These are phyloP conservation scores for Coemansia sp. DNA, from an alignment of 192 early-diverging fungal species.

Conservation along the genomic window DNA sequence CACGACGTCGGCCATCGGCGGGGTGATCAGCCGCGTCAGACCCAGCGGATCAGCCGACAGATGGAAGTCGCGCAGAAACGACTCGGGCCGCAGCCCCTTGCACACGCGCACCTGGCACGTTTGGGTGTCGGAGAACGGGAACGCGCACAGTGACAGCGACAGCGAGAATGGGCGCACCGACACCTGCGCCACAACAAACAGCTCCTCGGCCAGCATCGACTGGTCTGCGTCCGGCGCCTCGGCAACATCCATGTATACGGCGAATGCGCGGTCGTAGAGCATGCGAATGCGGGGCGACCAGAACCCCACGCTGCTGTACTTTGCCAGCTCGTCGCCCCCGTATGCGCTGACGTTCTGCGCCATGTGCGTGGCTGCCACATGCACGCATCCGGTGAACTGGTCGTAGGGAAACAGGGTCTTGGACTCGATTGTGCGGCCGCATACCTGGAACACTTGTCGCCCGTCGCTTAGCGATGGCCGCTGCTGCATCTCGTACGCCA, in stretches of 20 bases:
- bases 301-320: constrained; percentile 27
- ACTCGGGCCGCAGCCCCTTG: constrained; percentile 24
- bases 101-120: constrained; percentile 42
- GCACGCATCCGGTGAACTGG: constrained; percentile 25
- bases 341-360: constrained; percentile 24
- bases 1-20: constrained; percentile 30
- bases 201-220: constrained; percentile 32
- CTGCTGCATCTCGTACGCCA: constrained; percentile 39
- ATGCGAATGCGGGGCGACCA: constrained; percentile 41
- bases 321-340: constrained; percentile 25
- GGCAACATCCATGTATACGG: constrained; percentile 7
- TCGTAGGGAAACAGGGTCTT: constrained; percentile 20
- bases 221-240: constrained; percentile 11
- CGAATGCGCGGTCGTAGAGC: constrained; percentile 23
- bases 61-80: constrained; percentile 31
- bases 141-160: constrained; percentile 24
- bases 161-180: constrained; percentile 27
- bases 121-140: constrained; percentile 30
- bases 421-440: constrained; percentile 25
- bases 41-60: constrained; percentile 29
- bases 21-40: constrained; percentile 26
- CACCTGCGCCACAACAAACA: constrained; percentile 32
- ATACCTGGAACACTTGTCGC: constrained; percentile 32
- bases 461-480: constrained; percentile 19
- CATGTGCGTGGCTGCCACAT: constrained; percentile 32